Percentiles rank a stretch among this genome's conserved stretches.
Conservation (phyloP, 108 stramenopile genomes). For the Tribonema minus region DNA sequence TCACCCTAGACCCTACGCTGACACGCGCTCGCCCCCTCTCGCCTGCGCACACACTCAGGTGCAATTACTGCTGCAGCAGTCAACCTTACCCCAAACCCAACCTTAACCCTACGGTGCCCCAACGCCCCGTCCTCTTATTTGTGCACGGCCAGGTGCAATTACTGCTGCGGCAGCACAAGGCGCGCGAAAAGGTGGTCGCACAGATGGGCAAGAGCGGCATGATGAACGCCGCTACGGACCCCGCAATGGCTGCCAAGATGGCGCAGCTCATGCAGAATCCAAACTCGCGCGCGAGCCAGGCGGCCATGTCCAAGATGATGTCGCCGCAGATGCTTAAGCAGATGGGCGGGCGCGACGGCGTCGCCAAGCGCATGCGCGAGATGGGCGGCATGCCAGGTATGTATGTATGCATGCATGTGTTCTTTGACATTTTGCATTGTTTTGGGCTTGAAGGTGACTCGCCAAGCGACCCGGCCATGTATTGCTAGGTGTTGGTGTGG, state of each 20-base stretch:
- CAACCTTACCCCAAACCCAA: not conserved
- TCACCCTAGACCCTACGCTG: not conserved
- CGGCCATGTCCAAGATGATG: conserved; percentile 70
- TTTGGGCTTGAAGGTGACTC: too few species aligned
- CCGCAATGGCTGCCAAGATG: conserved; percentile 63
- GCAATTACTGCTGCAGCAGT: not conserved
- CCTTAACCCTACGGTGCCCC: too few species aligned
- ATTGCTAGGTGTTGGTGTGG: too few species aligned
- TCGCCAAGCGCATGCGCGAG: not conserved
- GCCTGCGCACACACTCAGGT: not conserved
- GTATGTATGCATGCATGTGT: too few species aligned
- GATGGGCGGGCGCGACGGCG: conserved; percentile 65
- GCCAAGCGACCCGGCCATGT: too few species aligned
- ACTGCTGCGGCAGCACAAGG: conserved; percentile 79
- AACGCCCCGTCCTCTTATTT: too few species aligned
- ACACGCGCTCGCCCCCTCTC: not conserved
- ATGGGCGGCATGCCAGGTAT: too few species aligned
- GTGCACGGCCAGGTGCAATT: conserved; percentile 76
- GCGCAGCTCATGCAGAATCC: conserved; percentile 72
- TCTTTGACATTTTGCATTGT: too few species aligned
- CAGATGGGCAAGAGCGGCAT: conserved; percentile 90
- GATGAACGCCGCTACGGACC: conserved; percentile 65
- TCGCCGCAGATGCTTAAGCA: conserved; percentile 74
- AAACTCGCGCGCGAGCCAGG: conserved; percentile 71
- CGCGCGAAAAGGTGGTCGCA: conserved; percentile 76